Evolutionary conservation across 106 monocot species (phyloP).

Genomic region (Amphibolis antarctica): DNA sequence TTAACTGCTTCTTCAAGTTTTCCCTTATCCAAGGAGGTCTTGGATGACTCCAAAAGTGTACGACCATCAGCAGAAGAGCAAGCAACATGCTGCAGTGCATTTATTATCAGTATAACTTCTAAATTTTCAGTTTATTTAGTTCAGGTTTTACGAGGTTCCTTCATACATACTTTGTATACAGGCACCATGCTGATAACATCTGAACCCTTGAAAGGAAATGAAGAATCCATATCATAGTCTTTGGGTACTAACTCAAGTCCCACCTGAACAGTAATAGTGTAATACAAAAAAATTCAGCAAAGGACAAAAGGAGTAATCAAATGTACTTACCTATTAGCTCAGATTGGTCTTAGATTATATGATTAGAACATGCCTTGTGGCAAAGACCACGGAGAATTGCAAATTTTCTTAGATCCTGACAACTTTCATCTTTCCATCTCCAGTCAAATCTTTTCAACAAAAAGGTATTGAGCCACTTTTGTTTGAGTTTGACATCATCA

Average conservation of each 20-base stretch:
- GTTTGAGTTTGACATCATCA: constrained; percentile 34
- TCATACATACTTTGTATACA: constrained; percentile 67
- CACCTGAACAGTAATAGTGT: constrained; percentile 36
- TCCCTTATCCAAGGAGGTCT: constrained; percentile 89
- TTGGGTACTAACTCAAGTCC: constrained; percentile 82
- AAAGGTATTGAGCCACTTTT: constrained; percentile 67
- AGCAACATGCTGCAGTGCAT: constrained; percentile 63
- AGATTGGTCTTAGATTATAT: neutral
- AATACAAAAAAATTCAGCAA: neutral
- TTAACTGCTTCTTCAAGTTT: constrained; percentile 96
- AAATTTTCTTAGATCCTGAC: constrained; percentile 57
- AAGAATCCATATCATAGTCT: constrained; percentile 79
- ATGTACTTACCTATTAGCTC: neutral
- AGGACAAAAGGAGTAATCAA: neutral
- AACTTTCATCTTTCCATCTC: constrained; percentile 54
- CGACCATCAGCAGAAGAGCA: constrained; percentile 96
- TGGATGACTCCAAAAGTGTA: constrained; percentile 88
- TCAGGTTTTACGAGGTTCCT: neutral
- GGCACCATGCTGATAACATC: constrained; percentile 93
- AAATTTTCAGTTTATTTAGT: neutral
- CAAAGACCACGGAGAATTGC: constrained; percentile 86
- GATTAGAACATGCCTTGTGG: constrained; percentile 50
- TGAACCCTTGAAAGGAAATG: constrained; percentile 57
- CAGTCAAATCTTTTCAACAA: constrained; percentile 74
- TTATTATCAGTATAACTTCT: constrained; percentile 2